Percentiles rank a stretch among this genome's conserved stretches.
These are phyloP conservation scores for Lophiotrema nucula DNA, from an alignment of 495 filamentous ascomycete species.

Conservation along the genomic window DNA sequence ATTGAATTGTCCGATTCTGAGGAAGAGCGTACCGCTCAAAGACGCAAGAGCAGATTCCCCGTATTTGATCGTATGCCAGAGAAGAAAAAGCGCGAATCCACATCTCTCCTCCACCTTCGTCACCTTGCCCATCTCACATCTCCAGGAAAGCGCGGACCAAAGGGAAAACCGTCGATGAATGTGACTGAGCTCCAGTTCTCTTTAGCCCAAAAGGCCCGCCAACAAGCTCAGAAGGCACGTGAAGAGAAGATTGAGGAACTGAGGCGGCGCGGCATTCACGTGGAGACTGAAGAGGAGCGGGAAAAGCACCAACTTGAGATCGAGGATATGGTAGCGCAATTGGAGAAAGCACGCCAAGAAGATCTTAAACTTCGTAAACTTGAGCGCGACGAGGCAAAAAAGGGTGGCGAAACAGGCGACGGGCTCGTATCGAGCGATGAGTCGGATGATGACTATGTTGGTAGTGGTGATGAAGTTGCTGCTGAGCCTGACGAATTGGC, in stretches of 20 bases:
- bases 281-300: constrained; percentile 85
- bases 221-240: constrained; percentile 78
- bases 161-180: constrained; percentile 56
- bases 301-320: constrained; percentile 75
- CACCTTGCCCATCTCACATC: constrained; percentile 73
- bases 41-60: constrained; percentile 45
- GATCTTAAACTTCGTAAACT: constrained; percentile 72
- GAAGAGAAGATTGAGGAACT: constrained; percentile 75
- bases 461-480: constrained; percentile 56
- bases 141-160: constrained; percentile 52
- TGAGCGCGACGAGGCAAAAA: constrained; percentile 70
- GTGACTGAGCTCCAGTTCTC: constrained; percentile 65
- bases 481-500: constrained; percentile 43
- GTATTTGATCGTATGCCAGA: constrained; percentile 70
- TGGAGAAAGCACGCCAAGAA: constrained; percentile 79
- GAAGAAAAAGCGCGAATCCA: constrained; percentile 57
- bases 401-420: constrained; percentile 53
- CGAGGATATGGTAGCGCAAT: constrained; percentile 79
- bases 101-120: constrained; percentile 65
- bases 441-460: constrained; percentile 59
- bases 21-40: constrained; percentile 64
- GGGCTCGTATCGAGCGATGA: constrained; percentile 57
- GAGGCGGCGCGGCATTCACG: constrained; percentile 70
- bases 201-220: constrained; percentile 66
- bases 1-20: constrained; percentile 56